Base-by-base conservation (phyloP, 169 alveolate species). In the Cryptosporidium sp. region DNA sequence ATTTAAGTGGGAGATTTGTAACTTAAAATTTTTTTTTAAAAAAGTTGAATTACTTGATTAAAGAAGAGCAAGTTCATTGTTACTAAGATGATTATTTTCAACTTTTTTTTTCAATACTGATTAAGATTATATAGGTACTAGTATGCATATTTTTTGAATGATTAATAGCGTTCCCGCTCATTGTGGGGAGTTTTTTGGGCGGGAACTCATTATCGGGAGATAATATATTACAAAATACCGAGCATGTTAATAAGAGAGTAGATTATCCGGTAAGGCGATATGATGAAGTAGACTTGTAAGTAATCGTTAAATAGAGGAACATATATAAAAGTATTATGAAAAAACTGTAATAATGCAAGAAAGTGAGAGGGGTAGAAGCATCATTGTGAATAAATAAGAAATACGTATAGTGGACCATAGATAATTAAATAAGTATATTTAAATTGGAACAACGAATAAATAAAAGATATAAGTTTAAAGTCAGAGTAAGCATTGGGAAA, bases 391-490 rank as follows among this genome's bases (percentile, higher is more conserved):
- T 33, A 65, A 37, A 31, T 21, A 65, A 37, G 50, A 65, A 65
- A 65, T 65, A 65, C 71, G 71, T 65, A 65, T 65, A 65, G 71
- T 65, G 71, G 71, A 65, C 52, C 71, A 65, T 51, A 65, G 31
- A 65, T 37, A 65, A 65, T 14, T 65, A 65, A 65, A 65, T 37
- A 33, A 65, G 7, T 37, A 16, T 10, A 12, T 48, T 48, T 48
- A 48, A 48, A 48, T 48, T 14, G 23, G 21, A 18, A 3, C 21
- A 48, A 12, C 55, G 3, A 16, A 48, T 26, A 65, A 65, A 51
- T 31, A 7, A 65, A 37, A 65, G 71, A 65, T 16, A 65, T 65
- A 65, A 65, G 21, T 41, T 41, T 23, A 65, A 29, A 3, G 31
- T 65, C 26, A 7, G 18, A 65, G 14, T 29, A 65, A 55, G 16